phyloP scores from a whole-genome alignment of 331 rosid genomes.

The Pyracantha coccinea region DNA sequence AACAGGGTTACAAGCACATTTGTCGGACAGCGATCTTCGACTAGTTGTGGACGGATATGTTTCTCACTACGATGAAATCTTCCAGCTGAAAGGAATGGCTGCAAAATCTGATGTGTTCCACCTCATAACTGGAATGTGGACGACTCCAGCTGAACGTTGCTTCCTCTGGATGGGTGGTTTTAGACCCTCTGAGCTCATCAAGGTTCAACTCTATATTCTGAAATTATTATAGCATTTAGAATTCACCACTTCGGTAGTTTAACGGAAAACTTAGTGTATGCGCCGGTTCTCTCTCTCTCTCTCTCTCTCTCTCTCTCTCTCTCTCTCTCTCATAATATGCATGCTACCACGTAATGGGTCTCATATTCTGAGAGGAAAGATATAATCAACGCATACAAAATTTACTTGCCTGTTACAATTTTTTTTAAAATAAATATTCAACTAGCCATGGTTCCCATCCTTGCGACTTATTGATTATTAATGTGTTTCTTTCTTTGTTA shows the following conservation, averaged over 20 bases:
- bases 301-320: no score
- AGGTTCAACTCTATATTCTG: slow-evolving; percentile 22
- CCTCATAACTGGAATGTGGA: slow-evolving; percentile 74
- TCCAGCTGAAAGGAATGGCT: slow-evolving; percentile 56
- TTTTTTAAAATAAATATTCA: background rate
- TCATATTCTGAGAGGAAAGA: no score
- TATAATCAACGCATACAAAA: background rate
- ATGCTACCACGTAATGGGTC: no score
- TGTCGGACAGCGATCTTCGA: slow-evolving; percentile 55
- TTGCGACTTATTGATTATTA: background rate
- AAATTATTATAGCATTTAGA: no score
- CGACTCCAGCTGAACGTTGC: slow-evolving; percentile 78
- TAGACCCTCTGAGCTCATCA: slow-evolving; percentile 77
- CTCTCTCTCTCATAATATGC: no score
- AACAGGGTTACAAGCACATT: slow-evolving; percentile 44
- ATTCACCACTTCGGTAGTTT: no score
- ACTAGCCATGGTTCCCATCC: background rate
- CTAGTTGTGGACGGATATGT: slow-evolving; percentile 57
- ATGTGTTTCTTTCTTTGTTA: background rate
- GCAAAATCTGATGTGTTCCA: slow-evolving; percentile 88
- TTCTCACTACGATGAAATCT: slow-evolving; percentile 69
- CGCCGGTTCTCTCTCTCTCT: no score
- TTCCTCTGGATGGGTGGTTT: slow-evolving; percentile 99
- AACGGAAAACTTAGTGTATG: no score
- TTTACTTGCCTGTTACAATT: background rate